A percentile compares a stretch with the other conserved stretches of the same genome.
These are phyloP conservation scores for Nakazawaea molendinolei DNA, from an alignment of 805 yeast species.

Conservation along the genomic window DNA sequence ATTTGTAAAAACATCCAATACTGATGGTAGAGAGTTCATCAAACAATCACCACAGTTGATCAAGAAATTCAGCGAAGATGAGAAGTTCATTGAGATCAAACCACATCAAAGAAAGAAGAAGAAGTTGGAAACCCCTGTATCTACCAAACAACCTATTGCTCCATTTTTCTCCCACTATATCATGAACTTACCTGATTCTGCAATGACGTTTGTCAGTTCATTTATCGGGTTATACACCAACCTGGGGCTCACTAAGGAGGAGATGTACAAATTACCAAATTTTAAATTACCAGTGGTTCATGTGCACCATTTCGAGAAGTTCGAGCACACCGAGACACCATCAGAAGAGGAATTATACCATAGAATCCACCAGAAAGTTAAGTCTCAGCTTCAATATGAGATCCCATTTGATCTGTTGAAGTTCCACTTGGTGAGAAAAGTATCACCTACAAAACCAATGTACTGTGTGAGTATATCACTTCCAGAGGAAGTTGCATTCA, in stretches of 20 bases:
- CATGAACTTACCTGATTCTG: slow-evolving; percentile 95
- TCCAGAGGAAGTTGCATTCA: slow-evolving; percentile 61
- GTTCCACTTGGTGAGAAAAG: slow-evolving; percentile 86
- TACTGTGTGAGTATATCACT: slow-evolving; percentile 76
- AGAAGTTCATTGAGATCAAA: slow-evolving; percentile 31
- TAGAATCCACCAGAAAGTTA: slow-evolving; percentile 55
- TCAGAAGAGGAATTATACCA: slow-evolving; percentile 55
- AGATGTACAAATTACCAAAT: slow-evolving; percentile 31
- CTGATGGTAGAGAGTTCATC: slow-evolving; percentile 83
- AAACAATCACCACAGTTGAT: slow-evolving; percentile 48
- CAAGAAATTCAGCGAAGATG: slow-evolving; percentile 34
- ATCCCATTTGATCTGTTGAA: slow-evolving; percentile 40
- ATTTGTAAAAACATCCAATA: slow-evolving; percentile 57
- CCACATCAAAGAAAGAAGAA: slow-evolving; percentile 28
- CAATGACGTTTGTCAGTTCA: slow-evolving; percentile 73
- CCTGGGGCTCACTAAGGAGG: slow-evolving; percentile 26
- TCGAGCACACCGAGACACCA: slow-evolving; percentile 56
- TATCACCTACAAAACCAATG: slow-evolving; percentile 97
- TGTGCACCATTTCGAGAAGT: slow-evolving; percentile 90
- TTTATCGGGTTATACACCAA: slow-evolving; percentile 65
- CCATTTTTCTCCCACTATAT: slow-evolving; percentile 63
- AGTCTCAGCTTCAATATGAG: slow-evolving; percentile 38
- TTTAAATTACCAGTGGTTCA: slow-evolving; percentile 70
- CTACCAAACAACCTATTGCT: slow-evolving; percentile 37
- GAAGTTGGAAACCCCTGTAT: slow-evolving; percentile 14